Evolutionary conservation across 495 filamentous ascomycete genomes (phyloP).

Genomic region (Chaetomium fimeti): DNA sequence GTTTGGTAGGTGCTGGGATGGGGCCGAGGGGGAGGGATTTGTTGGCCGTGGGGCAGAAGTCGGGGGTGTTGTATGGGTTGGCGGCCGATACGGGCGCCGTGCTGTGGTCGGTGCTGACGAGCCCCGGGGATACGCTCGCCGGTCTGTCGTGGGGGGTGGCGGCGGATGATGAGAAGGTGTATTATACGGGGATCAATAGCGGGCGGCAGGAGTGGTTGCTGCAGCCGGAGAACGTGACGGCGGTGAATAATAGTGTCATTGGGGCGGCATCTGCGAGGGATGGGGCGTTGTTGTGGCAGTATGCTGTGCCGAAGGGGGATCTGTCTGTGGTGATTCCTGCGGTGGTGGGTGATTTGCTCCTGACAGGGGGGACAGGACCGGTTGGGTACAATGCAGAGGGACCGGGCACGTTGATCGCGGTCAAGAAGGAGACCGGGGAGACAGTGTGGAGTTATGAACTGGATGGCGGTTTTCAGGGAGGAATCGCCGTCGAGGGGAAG

Average conservation of each 20-base stretch:
- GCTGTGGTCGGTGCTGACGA: constrained; percentile 35
- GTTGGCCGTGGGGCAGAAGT: constrained; percentile 43
- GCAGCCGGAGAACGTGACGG: constrained; percentile 17
- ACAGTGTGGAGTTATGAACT: background rate
- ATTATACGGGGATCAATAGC: constrained; percentile 40
- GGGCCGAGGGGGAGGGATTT: constrained; percentile 26
- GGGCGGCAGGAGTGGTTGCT: constrained; percentile 23
- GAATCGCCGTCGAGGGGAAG: background rate
- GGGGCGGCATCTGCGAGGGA: constrained; percentile 35
- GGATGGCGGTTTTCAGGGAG: background rate
- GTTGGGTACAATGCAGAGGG: background rate
- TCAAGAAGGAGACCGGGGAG: background rate
- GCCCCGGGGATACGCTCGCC: constrained; percentile 31
- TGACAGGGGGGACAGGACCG: constrained; percentile 12
- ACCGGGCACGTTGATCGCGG: background rate
- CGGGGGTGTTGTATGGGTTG: constrained; percentile 39
- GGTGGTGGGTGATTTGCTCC: constrained; percentile 34
- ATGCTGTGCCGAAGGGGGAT: constrained; percentile 15
- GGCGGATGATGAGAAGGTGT: constrained; percentile 36
- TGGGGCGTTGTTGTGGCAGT: constrained; percentile 34
- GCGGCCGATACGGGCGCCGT: constrained; percentile 33
- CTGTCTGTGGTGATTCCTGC: constrained; percentile 25
- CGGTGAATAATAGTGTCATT: constrained; percentile 33
- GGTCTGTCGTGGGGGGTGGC: constrained; percentile 45
- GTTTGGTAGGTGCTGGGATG: background rate